Base-by-base conservation (phyloP, 2,329 filamentous ascomycete genomes). In the Xylaria sp. region DNA sequence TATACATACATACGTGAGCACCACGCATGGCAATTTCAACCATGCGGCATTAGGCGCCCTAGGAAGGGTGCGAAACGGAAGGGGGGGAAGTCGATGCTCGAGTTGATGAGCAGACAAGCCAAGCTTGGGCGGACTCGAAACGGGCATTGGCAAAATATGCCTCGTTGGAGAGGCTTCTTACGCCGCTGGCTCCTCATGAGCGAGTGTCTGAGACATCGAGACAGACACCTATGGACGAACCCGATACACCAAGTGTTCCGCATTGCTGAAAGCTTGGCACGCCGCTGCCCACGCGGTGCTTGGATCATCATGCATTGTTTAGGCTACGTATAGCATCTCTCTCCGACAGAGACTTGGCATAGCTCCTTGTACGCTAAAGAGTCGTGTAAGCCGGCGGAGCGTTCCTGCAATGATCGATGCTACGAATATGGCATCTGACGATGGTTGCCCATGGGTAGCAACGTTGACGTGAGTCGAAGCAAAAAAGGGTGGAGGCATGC, bases 201-300 rank as follows among this genome's bases (percentile, higher is more conserved):
- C 35, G 46, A 52, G 47, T 9, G 57, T 57, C 66, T 51, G 62
- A 62, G 61, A 53, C 55, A 25, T 65, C 42, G 57, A 66, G 61
- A 70, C 55, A 60, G 60, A 52, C 51, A 53, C 67, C 61, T 58
- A 56, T 55, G 61, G 67, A 57, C 66, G 57, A 70, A 72, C 76
- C 74, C 72, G 74, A 78, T 65, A 75, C 74, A 71, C 69, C 62
- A 72, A 69, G 66, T 69, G 74, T 76, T 76, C 72, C 72, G 74
- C 59, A 65, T 61, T 63, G 58, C 65, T 52, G 64, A 67, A 67
- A 58, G 57, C 60, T 68, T 66, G 61, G 43, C 40, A 45, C n/a
- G 15, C 17, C 51, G 42, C 54, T 55, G 40, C 37, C 53, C 49
- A 45, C 54, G 25, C 43, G 19, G 47, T 31, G 50, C 35, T 53